Conservation (phyloP, 306 rosid species). For the Corylus americana region DNA sequence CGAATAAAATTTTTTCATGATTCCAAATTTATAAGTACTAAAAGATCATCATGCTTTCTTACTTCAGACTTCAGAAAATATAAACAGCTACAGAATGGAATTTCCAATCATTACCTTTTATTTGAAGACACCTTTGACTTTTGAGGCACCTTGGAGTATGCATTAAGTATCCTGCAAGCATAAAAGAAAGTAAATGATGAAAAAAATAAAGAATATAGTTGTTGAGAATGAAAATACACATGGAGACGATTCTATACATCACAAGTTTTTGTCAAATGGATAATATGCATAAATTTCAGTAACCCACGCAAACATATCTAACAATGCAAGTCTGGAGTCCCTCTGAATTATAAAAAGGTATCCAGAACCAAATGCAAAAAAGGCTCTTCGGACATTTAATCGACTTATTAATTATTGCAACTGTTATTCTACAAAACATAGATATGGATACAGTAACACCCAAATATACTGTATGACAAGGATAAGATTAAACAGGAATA, state of each 20-base stretch:
- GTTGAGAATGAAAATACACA: conserved; percentile 12
- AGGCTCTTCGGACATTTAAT: background rate
- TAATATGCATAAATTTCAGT: background rate
- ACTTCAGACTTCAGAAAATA: background rate
- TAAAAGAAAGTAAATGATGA: background rate
- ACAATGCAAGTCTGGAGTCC: background rate
- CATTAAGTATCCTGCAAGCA: conserved; percentile 55
- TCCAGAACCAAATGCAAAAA: background rate
- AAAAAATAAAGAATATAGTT: background rate
- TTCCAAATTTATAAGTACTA: background rate
- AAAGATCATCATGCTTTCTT: background rate
- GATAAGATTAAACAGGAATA: background rate
- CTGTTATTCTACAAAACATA: background rate
- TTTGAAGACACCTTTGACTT: conserved; percentile 55
- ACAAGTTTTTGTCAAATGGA: conserved; percentile 4
- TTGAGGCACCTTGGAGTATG: conserved; percentile 59
- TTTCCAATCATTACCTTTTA: conserved; percentile 45
- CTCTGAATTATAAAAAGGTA: background rate
- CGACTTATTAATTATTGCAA: background rate
- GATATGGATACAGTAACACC: background rate
- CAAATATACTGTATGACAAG: background rate
- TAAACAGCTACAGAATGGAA: background rate
- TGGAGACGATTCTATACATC: conserved; percentile 6
- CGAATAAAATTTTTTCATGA: background rate
- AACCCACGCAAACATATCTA: background rate